Evolutionary conservation across 768 basidiomycete genomes (phyloP).

Genomic region (Phylloporus rhodoxanthus): DNA sequence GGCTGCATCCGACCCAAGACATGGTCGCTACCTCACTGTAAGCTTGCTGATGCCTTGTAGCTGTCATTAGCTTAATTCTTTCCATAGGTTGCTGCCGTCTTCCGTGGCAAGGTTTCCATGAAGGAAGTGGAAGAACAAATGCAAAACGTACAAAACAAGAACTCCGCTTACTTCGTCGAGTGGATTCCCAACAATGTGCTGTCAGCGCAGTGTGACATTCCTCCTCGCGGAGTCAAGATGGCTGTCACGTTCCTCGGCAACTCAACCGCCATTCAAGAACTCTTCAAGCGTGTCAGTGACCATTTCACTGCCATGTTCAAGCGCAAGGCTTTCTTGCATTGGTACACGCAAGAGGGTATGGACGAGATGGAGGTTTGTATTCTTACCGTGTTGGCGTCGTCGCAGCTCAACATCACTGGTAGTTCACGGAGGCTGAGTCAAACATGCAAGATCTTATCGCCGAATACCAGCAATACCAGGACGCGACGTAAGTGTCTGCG

Average conservation of each 20-base stretch:
- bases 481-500: conserved; percentile 69
- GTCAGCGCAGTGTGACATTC: conserved; percentile 96
- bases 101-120: conserved; percentile 99
- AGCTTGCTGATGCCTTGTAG: conserved; percentile 15
- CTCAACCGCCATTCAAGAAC: conserved; percentile 93
- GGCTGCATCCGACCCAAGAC: conserved; percentile 95
- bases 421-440: conserved; percentile 97
- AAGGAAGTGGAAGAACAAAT: conserved; percentile 99
- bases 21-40: conserved; percentile 96
- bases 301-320: conserved; percentile 99
- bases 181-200: conserved; percentile 99
- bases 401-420: conserved; percentile 1
- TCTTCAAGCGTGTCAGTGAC: conserved; percentile 98
- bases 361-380: conserved; percentile 85
- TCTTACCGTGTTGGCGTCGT: neutral
- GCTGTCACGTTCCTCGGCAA: conserved; percentile 97
- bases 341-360: conserved; percentile 99
- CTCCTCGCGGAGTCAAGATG: conserved; percentile 94
- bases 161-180: conserved; percentile 97
- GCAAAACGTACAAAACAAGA: conserved; percentile 96
- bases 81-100: conserved; percentile 78
- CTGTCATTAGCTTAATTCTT: neutral
- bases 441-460: conserved; percentile 99
- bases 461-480: conserved; percentile 96
- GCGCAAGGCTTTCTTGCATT: conserved; percentile 97